Evolutionary conservation across 495 filamentous ascomycete genomes (phyloP).

Genomic region (Xylaria curta): DNA sequence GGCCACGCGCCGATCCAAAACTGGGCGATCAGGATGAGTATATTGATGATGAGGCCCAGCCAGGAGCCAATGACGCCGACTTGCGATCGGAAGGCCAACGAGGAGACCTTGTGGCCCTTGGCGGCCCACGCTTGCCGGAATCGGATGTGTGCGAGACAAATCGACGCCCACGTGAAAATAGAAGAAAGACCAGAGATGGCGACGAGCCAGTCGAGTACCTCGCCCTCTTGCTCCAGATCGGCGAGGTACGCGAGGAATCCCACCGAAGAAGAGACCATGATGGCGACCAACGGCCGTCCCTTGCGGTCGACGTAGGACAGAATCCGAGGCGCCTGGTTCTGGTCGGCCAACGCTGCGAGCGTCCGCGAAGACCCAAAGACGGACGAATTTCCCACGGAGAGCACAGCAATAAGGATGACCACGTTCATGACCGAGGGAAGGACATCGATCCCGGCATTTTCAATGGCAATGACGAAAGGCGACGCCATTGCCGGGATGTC

Average conservation of each 20-base stretch:
- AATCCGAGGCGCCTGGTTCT: conserved; percentile 78
- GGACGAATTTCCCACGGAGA: conserved; percentile 86
- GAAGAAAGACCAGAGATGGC: conserved; percentile 86
- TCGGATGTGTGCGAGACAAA: conserved; percentile 88
- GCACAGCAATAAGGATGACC: conserved; percentile 85
- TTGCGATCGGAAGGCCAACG: conserved; percentile 82
- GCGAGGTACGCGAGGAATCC: conserved; percentile 84
- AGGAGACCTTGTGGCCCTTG: conserved; percentile 72
- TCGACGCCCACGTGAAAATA: conserved; percentile 92
- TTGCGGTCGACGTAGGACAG: conserved; percentile 83
- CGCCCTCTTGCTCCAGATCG: conserved; percentile 64
- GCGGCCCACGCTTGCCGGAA: conserved; percentile 81
- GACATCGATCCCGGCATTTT: conserved; percentile 75
- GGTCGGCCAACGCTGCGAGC: conserved; percentile 83
- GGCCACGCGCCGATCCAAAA: conserved; percentile 93
- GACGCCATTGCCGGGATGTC: conserved; percentile 66
- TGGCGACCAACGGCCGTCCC: conserved; percentile 79
- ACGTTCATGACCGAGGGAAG: conserved; percentile 87
- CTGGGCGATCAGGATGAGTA: conserved; percentile 83
- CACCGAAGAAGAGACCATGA: conserved; percentile 68
- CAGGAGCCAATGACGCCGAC: conserved; percentile 83
- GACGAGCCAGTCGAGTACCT: conserved; percentile 86
- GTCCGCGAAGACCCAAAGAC: conserved; percentile 89
- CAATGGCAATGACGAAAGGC: conserved; percentile 89
- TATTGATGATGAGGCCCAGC: conserved; percentile 80